Evolutionary conservation across 495 filamentous ascomycete genomes (phyloP).

Genomic region (Lasiosphaeria miniovina): DNA sequence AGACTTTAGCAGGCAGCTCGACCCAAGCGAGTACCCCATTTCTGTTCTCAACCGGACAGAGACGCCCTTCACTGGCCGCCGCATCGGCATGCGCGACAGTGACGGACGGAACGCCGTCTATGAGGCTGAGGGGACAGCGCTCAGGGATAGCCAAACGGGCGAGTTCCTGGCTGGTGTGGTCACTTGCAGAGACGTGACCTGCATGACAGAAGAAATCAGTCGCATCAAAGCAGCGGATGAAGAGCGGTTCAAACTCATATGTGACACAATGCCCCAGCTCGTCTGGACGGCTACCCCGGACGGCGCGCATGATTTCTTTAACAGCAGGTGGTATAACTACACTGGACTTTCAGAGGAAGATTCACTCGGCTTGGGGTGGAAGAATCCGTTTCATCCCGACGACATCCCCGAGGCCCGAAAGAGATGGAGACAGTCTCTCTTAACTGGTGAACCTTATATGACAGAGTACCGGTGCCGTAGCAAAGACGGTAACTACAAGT

Average conservation of each 20-base stretch:
- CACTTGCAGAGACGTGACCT: constrained; percentile 64
- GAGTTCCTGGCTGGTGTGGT: constrained; percentile 66
- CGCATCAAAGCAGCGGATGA: constrained; percentile 62
- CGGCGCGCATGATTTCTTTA: constrained; percentile 64
- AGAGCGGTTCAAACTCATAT: constrained; percentile 64
- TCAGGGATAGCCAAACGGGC: constrained; percentile 56
- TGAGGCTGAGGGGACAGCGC: constrained; percentile 57
- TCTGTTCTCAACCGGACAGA: constrained; percentile 54
- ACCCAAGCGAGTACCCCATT: constrained; percentile 59
- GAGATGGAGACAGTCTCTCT: constrained; percentile 56
- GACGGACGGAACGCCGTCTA: constrained; percentile 46
- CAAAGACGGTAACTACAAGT: constrained; percentile 62
- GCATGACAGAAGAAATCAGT: constrained; percentile 52
- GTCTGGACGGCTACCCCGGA: constrained; percentile 62
- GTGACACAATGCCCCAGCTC: constrained; percentile 67
- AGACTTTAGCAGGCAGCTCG: constrained; percentile 58
- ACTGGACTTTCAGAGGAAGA: constrained; percentile 60
- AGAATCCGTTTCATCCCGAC: constrained; percentile 48
- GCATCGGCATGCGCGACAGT: constrained; percentile 58
- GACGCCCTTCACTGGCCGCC: constrained; percentile 48
- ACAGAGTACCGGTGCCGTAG: constrained; percentile 65
- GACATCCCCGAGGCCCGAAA: constrained; percentile 51
- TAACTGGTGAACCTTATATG: constrained; percentile 61
- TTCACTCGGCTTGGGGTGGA: constrained; percentile 41
- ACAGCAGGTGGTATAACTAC: constrained; percentile 66